Conservation (phyloP, 257 asterid genomes). For the Echium plantagineum region DNA sequence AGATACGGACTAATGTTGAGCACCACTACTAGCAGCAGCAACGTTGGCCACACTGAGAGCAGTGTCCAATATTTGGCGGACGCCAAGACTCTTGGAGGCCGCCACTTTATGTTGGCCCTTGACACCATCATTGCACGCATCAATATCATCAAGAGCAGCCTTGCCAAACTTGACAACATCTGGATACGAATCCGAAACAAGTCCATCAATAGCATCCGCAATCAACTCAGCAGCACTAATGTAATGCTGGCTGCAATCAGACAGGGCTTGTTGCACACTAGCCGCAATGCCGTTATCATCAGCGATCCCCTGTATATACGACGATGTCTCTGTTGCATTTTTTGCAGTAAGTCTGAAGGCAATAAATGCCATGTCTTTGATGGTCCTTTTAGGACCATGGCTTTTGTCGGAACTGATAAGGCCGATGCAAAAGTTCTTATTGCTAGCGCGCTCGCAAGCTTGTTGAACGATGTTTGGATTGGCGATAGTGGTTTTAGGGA, state of each 20-base stretch:
- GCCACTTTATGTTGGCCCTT: neutral
- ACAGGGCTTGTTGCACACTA: conserved; percentile 16
- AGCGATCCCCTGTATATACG: conserved; percentile 4
- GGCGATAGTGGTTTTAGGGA: neutral
- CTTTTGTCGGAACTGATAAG: conserved; percentile 8
- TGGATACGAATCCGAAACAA: conserved; percentile 5
- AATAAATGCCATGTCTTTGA: conserved; percentile 19
- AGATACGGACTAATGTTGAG: neutral
- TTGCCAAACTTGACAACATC: conserved; percentile 27
- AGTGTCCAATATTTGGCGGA: conserved; percentile 5
- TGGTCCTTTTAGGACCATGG: conserved; percentile 6
- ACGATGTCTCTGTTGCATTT: conserved; percentile 11
- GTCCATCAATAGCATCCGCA: conserved; percentile 28
- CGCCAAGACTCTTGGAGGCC: conserved; percentile 1
- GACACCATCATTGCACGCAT: conserved; percentile 21
- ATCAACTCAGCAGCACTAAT: conserved; percentile 40
- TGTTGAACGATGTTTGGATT: neutral
- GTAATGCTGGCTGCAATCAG: conserved; percentile 45
- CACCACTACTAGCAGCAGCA: neutral
- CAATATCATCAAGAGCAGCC: conserved; percentile 29
- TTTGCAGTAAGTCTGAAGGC: conserved; percentile 11
- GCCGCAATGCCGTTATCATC: neutral
- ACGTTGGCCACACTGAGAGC: neutral
- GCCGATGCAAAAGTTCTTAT: conserved; percentile 3
- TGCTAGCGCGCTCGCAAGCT: conserved; percentile 11